Evolutionary conservation across 2,329 filamentous ascomycete genomes (phyloP).

Genomic region (Ophiocordyceps polyrhachis-furcata): DNA sequence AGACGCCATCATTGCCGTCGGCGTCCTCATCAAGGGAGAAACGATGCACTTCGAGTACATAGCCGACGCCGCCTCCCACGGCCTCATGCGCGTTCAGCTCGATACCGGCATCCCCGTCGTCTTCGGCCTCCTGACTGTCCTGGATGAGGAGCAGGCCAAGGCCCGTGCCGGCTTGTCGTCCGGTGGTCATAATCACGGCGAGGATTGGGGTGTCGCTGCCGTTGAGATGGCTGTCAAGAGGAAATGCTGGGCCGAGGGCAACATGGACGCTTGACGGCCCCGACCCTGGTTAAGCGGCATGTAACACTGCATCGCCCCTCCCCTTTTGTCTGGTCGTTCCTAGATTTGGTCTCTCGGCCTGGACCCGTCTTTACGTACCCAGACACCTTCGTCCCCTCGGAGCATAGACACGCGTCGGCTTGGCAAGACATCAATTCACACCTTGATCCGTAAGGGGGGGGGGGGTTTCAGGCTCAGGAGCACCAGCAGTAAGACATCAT

Average conservation of each 20-base stretch:
- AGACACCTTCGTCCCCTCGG: too few species aligned
- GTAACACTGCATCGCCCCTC: too few species aligned
- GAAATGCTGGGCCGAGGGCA: conserved; percentile 62
- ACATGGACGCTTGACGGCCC: conserved; percentile 22
- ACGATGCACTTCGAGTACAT: conserved; percentile 99
- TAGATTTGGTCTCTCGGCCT: too few species aligned
- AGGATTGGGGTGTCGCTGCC: conserved; percentile 88
- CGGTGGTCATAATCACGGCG: conserved; percentile 72
- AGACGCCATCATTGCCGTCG: conserved; percentile 87
- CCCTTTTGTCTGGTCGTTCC: too few species aligned
- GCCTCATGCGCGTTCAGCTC: conserved; percentile 84
- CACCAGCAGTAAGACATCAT: conserved; percentile 1
- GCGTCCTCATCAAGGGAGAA: conserved; percentile 93
- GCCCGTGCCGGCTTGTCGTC: conserved; percentile 59
- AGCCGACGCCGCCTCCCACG: conserved; percentile 73
- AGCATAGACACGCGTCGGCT: too few species aligned
- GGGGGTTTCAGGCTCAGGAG: not conserved
- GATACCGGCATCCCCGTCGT: conserved; percentile 79
- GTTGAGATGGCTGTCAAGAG: conserved; percentile 88
- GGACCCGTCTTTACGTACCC: too few species aligned
- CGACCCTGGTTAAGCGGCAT: too few species aligned
- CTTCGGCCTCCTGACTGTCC: conserved; percentile 78
- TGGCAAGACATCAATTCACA: too few species aligned
- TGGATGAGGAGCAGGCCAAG: conserved; percentile 74
- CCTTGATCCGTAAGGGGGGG: too few species aligned